These are phyloP conservation scores for Akanthomyces uredinophilus DNA, from an alignment of 2,329 filamentous ascomycete species.

Conservation along the genomic window DNA sequence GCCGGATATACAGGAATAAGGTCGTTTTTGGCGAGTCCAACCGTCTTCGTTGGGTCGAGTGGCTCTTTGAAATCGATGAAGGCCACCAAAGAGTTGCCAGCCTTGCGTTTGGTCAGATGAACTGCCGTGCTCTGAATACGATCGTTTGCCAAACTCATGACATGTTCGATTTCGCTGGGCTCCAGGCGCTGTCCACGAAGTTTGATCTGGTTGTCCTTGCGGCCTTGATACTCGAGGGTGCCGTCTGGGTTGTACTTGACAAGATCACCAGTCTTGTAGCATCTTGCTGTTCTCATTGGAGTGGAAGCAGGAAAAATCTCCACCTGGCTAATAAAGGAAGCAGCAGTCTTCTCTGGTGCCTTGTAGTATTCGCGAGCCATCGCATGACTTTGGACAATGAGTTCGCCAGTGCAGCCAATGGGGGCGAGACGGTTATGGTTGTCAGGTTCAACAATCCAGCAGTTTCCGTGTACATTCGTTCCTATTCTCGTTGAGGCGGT, in stretches of 20 bases:
- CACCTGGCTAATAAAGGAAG: not conserved
- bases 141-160: not conserved
- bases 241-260: not conserved
- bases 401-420: not conserved
- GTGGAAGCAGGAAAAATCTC: not conserved
- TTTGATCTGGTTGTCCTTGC: constrained; percentile 5
- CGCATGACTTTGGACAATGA: constrained; percentile 1
- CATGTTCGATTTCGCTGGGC: not conserved
- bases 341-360: not conserved
- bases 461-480: not conserved
- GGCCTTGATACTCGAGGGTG: not conserved
- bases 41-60: not conserved
- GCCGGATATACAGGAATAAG: not conserved
- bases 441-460: not conserved
- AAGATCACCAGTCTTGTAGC: constrained; percentile 1
- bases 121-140: not conserved
- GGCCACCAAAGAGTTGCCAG: not conserved
- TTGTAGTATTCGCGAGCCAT: constrained; percentile 6
- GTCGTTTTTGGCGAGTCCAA: not conserved
- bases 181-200: not conserved
- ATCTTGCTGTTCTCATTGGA: not conserved
- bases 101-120: not conserved
- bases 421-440: not conserved
- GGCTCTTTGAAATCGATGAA: not conserved
- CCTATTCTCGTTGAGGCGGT: not conserved